Evolutionary conservation across 2,329 filamentous ascomycete species (phyloP).

Genomic region (Verticillium nubilum): DNA sequence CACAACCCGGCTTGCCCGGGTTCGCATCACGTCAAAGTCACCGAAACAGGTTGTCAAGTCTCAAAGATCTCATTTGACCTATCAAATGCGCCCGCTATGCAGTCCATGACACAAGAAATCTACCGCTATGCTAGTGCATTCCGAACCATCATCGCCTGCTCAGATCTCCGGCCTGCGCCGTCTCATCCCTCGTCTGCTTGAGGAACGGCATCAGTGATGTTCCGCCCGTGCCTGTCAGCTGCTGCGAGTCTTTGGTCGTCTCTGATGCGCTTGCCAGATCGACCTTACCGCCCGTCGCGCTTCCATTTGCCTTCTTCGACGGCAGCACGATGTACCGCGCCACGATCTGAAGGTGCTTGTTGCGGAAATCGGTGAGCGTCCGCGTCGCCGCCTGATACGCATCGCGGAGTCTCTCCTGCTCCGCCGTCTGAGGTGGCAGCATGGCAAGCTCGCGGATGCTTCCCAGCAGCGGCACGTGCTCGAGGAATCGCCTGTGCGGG

Average conservation of each 20-base stretch:
- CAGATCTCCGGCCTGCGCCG: conserved; percentile 34
- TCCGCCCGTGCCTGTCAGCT: conserved; percentile 79
- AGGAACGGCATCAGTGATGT: conserved; percentile 85
- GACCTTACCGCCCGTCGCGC: conserved; percentile 16
- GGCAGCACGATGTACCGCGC: conserved; percentile 86
- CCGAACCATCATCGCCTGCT: neutral
- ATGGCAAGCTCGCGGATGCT: conserved; percentile 70
- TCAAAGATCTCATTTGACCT: neutral
- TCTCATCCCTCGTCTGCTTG: conserved; percentile 85
- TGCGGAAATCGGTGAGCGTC: conserved; percentile 70
- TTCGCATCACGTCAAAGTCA: neutral
- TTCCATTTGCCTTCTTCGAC: conserved; percentile 39
- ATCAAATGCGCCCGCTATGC: neutral
- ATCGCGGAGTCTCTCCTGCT: conserved; percentile 33
- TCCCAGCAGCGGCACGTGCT: conserved; percentile 61
- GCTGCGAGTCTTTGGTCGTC: conserved; percentile 21
- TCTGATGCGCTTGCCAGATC: conserved; percentile 40
- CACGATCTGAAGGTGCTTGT: conserved; percentile 86
- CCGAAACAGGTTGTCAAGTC: neutral
- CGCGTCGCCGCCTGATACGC: conserved; percentile 68
- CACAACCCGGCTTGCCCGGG: neutral
- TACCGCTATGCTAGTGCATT: neutral
- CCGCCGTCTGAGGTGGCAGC: conserved; percentile 44
- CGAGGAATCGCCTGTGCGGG: conserved; percentile 72
- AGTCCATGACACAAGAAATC: neutral